Evolutionary conservation across 768 basidiomycete genomes (phyloP).

Genomic region (Rhodotorula toruloides): DNA sequence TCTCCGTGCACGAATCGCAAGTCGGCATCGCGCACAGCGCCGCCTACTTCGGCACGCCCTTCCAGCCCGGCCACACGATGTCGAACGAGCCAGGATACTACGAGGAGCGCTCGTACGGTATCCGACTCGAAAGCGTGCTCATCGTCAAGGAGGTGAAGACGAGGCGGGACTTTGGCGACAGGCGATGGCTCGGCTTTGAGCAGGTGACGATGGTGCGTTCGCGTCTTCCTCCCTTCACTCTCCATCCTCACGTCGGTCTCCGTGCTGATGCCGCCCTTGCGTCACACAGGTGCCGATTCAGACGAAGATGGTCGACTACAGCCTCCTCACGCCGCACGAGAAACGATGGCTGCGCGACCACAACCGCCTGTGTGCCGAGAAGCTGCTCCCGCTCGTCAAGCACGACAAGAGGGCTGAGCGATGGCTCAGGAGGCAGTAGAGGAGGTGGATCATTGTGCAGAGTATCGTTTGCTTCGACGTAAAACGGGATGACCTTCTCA

Average conservation of each 20-base stretch:
- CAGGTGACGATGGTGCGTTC: slow-evolving; percentile 59
- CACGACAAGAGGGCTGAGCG: slow-evolving; percentile 74
- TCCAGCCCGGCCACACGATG: slow-evolving; percentile 80
- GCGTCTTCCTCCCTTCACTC: neutral
- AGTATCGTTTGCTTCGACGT: no score
- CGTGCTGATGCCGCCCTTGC: neutral
- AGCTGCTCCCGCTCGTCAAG: slow-evolving; percentile 58
- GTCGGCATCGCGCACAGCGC: slow-evolving; percentile 15
- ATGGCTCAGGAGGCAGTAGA: slow-evolving; percentile 56
- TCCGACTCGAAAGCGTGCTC: slow-evolving; percentile 85
- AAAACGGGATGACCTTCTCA: no score
- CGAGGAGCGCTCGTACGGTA: slow-evolving; percentile 78
- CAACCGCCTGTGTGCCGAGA: slow-evolving; percentile 65
- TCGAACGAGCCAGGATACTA: slow-evolving; percentile 66
- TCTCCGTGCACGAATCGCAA: slow-evolving; percentile 49
- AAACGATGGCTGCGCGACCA: slow-evolving; percentile 82
- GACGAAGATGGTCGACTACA: slow-evolving; percentile 77
- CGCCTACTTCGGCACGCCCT: slow-evolving; percentile 47
- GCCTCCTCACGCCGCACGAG: slow-evolving; percentile 78
- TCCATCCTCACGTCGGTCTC: neutral
- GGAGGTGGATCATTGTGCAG: no score
- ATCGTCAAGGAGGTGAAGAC: slow-evolving; percentile 63
- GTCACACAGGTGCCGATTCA: slow-evolving; percentile 76
- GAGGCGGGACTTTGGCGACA: slow-evolving; percentile 59
- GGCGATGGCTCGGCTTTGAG: slow-evolving; percentile 83